Evolutionary conservation across 1,139 yeast genomes (phyloP).

Genomic region (Pichia terricola): DNA sequence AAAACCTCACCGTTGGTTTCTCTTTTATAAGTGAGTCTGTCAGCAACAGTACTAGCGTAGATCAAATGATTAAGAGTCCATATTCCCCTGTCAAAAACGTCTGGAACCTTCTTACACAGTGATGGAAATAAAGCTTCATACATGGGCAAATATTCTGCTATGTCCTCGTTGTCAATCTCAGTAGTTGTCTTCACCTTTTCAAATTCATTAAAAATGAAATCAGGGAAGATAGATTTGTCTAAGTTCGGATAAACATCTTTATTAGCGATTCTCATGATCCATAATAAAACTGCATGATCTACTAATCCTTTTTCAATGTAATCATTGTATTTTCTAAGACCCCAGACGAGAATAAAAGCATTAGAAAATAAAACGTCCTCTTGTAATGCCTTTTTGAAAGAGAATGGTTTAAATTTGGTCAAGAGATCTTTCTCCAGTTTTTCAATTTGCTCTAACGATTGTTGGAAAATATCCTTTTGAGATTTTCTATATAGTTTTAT

Average conservation of each 20-base stretch:
- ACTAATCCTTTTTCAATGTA: slow-evolving; percentile 38
- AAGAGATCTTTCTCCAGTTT: slow-evolving; percentile 42
- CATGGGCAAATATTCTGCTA: slow-evolving; percentile 42
- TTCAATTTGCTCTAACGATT: slow-evolving; percentile 38
- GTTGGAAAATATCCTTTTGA: slow-evolving; percentile 39
- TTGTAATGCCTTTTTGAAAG: slow-evolving; percentile 50
- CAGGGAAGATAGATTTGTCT: slow-evolving; percentile 30
- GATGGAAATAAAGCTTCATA: slow-evolving; percentile 50
- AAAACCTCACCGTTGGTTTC: slow-evolving; percentile 53
- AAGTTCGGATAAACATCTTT: slow-evolving; percentile 27
- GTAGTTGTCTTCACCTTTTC: slow-evolving; percentile 30
- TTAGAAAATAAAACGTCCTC: slow-evolving; percentile 47
- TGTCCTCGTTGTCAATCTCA: slow-evolving; percentile 35
- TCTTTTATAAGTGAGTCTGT: slow-evolving; percentile 48
- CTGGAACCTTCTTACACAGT: slow-evolving; percentile 47
- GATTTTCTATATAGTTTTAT: slow-evolving; percentile 33
- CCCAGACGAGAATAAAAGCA: slow-evolving; percentile 46
- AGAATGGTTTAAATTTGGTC: slow-evolving; percentile 33
- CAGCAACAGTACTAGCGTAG: slow-evolving; percentile 51
- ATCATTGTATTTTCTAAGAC: slow-evolving; percentile 46
- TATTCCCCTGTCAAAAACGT: slow-evolving; percentile 46
- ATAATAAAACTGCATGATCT: slow-evolving; percentile 53
- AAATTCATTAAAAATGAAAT: slow-evolving; percentile 42
- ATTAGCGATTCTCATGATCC: slow-evolving; percentile 53
- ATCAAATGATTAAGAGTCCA: slow-evolving; percentile 58